phyloP scores from a whole-genome alignment of 768 basidiomycete species.

The Mycena haematopus region DNA sequence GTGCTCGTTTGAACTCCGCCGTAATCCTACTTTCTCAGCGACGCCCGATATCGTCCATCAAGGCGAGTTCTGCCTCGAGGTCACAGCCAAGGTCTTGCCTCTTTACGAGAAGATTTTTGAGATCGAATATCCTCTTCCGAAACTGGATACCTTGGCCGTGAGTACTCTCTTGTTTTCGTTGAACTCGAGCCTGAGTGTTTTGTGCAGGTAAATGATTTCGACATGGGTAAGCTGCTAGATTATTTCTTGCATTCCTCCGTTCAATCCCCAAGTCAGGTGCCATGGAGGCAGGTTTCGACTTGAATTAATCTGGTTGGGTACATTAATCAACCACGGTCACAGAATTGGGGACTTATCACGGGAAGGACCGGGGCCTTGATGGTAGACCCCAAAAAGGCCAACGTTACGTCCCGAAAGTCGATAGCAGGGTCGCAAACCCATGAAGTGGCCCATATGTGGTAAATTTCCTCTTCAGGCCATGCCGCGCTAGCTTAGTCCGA shows the following conservation, averaged over 20 bases:
- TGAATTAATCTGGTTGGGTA: too few relatives aligned
- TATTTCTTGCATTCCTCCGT: background rate
- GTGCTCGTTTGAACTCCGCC: background rate
- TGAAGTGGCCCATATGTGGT: slow-evolving; percentile 88
- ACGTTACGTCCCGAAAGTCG: slow-evolving; percentile 74
- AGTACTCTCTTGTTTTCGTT: slow-evolving; percentile 31
- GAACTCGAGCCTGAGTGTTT: slow-evolving; percentile 43
- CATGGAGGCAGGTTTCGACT: slow-evolving; percentile 62
- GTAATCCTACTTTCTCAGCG: slow-evolving; percentile 47
- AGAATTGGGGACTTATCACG: slow-evolving; percentile 92
- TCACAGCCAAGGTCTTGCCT: slow-evolving; percentile 81
- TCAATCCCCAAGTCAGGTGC: slow-evolving; percentile 49
- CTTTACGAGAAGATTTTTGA: slow-evolving; percentile 53
- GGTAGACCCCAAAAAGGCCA: slow-evolving; percentile 75
- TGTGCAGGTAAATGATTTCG: slow-evolving; percentile 78
- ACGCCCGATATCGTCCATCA: slow-evolving; percentile 85
- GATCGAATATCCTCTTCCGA: slow-evolving; percentile 51
- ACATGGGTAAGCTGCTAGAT: slow-evolving; percentile 60
- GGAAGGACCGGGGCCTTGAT: slow-evolving; percentile 84
- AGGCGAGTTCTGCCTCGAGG: slow-evolving; percentile 85
- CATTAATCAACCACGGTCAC: too few relatives aligned
- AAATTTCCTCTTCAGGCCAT: slow-evolving; percentile 28
- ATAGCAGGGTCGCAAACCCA: slow-evolving; percentile 81
- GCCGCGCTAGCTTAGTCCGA: background rate
- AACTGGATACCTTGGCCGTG: slow-evolving; percentile 90